These are phyloP conservation scores for Biscogniauxia mediterranea DNA, from an alignment of 2,329 filamentous ascomycete genomes.

Conservation along the genomic window DNA sequence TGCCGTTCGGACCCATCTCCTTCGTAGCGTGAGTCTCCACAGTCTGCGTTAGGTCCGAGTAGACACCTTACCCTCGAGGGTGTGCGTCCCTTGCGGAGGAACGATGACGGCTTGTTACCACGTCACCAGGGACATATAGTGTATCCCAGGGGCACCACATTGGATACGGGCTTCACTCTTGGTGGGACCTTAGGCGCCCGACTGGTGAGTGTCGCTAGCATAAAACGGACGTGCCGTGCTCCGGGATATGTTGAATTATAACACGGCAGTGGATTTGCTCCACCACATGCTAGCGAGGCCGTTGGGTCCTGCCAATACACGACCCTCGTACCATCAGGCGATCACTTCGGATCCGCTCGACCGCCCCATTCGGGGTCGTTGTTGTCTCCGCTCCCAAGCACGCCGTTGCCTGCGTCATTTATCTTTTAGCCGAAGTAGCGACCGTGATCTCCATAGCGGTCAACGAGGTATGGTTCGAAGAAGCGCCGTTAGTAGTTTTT, in stretches of 20 bases:
- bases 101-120: neutral
- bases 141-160: conserved; percentile 35
- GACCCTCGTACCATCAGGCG: conserved; percentile 41
- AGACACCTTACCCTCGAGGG: conserved; percentile 13
- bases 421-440: conserved; percentile 43
- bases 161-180: conserved; percentile 26
- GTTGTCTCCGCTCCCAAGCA: conserved; percentile 30
- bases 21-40: conserved; percentile 35
- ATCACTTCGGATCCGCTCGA: conserved; percentile 42
- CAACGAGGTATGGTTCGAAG: conserved; percentile 45
- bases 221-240: conserved; percentile 38
- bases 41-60: conserved; percentile 36
- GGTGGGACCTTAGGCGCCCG: conserved; percentile 27
- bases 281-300: conserved; percentile 41
- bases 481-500: conserved; percentile 46
- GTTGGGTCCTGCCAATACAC: conserved; percentile 42
- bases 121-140: conserved; percentile 27
- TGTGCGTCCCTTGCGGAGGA: conserved; percentile 16
- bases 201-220: conserved; percentile 39
- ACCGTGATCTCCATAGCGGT: conserved; percentile 43
- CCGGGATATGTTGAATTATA: conserved; percentile 38
- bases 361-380: conserved; percentile 49
- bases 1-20: conserved; percentile 37
- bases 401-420: conserved; percentile 37
- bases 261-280: conserved; percentile 41